phyloP scores from a whole-genome alignment of 345 rosid genomes.

The Moricandia moricandioides region DNA sequence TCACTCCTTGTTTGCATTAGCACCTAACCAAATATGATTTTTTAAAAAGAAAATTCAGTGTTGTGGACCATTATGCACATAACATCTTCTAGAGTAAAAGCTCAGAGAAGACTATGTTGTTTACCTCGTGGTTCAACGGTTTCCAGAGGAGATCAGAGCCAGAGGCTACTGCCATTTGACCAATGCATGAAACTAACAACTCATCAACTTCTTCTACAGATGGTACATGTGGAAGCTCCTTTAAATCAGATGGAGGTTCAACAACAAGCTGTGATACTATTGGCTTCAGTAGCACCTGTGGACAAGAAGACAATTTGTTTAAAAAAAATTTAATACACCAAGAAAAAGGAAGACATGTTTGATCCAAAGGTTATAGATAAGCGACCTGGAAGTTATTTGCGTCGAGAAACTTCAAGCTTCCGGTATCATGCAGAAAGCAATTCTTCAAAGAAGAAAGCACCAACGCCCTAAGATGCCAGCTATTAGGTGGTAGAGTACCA shows the following conservation, averaged over 20 bases:
- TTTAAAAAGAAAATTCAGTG: not conserved
- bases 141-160: constrained; percentile 93
- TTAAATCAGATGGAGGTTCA: constrained; percentile 60
- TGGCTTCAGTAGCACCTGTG: constrained; percentile 81
- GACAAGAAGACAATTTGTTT: not conserved
- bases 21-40: constrained; percentile 47
- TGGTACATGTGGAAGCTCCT: constrained; percentile 57
- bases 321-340: not conserved
- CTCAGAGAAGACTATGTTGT: not conserved
- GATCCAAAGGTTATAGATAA: not conserved
- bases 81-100: not conserved
- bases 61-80: not conserved
- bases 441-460: constrained; percentile 73
- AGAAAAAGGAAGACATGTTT: not conserved
- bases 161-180: constrained; percentile 93
- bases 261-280: constrained; percentile 64
- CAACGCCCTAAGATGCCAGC: constrained; percentile 82
- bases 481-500: constrained; percentile 38
- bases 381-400: constrained; percentile 78
- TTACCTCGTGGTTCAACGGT: constrained; percentile 89
- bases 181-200: constrained; percentile 62
- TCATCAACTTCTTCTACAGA: constrained; percentile 75
- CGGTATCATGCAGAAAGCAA: constrained; percentile 79
- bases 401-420: constrained; percentile 71
- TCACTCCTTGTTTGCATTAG: constrained; percentile 91